Percentiles rank a stretch among this genome's conserved stretches.
phyloP scores from a whole-genome alignment of 139 green algal species.

The Gonium pectorale region DNA sequence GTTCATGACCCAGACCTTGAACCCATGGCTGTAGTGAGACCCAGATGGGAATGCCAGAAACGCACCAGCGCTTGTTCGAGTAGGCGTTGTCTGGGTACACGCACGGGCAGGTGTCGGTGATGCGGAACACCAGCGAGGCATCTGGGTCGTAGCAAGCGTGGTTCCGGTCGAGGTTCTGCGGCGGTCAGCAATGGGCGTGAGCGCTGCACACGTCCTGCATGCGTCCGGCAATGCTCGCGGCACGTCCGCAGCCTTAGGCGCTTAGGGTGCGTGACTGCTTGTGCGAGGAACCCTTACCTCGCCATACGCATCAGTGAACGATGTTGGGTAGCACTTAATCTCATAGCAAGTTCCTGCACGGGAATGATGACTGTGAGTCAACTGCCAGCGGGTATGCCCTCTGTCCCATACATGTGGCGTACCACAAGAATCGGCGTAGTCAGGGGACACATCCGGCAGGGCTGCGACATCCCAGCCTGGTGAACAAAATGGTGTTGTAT shows the following conservation, averaged over 20 bases:
- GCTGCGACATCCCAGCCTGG: conserved; percentile 42
- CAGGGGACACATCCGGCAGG: conserved; percentile 28
- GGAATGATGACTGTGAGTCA: not conserved
- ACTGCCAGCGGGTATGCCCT: no score
- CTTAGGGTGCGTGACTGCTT: not conserved
- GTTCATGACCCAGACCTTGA: no score
- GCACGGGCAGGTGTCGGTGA: conserved; percentile 52
- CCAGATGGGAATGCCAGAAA: no score
- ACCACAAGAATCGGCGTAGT: conserved; percentile 48
- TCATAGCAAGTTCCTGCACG: conserved; percentile 45
- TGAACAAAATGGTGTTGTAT: no score
- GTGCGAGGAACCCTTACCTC: not conserved
- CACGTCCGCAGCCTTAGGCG: no score
- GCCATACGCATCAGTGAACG: conserved; percentile 44
- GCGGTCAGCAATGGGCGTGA: no score
- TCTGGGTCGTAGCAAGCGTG: conserved; percentile 35
- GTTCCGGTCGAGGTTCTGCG: conserved; percentile 33
- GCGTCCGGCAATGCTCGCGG: no score
- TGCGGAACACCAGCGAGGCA: conserved; percentile 38
- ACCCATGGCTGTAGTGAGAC: no score
- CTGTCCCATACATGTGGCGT: not conserved
- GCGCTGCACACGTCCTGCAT: no score
- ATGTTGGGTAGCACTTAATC: conserved; percentile 38
- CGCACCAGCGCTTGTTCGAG: conserved; percentile 54
- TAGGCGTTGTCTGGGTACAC: conserved; percentile 50